Evolutionary conservation across 1,284 basidiomycete species (phyloP), one percentile per base, ranked within the genome.

Genomic region (Moesziomyces parantarcticus): DNA sequence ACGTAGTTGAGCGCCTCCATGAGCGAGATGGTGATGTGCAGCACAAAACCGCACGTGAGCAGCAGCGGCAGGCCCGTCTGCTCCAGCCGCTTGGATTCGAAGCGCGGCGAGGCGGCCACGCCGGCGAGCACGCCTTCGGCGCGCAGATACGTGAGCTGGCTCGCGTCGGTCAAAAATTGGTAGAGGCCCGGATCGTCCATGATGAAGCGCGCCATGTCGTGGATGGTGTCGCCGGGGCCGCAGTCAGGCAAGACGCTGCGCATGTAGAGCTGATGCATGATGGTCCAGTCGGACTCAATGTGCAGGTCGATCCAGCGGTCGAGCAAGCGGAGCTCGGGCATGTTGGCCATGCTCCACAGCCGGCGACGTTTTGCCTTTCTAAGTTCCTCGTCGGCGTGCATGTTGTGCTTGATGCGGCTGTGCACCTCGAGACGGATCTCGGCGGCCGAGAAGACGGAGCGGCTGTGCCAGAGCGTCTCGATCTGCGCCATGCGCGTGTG

Each of bases 251-350:
- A 43, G 47, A 46, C 21, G n/a, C 43, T 53, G 18, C 53, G 53
- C 50, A 57, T 49, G 45, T 49, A 57, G 18, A 52, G 45, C 45
- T 46, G 43, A 14, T 48, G 51, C n/a, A 57, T 18, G 26, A 44
- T 52, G 44, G 29, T 36, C 18, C 40, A 34, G 25, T 63, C 54
- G 16, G 60, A 63, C 16, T 53, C 45, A 23, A 57, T 45, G n/a
- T 63, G 50, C 21, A 57, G 45, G 18, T 63, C 60, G 20, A 63
- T 44, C 54, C 54, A 63, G 32, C 54, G 53, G 36, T 63, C 60
- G 6, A 63, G 32, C 29, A 63, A 45, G 7, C 41, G 47, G 50
- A 63, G 53, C 25, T 57, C 44, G 22, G 40, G 34, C 26, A 63
- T 45, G 14, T 63, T 36, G 41, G 43, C 60, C 18, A 63, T 50